Evolutionary conservation across 495 filamentous ascomycete species (phyloP), one percentile per base, ranked within the genome.

Genomic region (Podospora didyma): DNA sequence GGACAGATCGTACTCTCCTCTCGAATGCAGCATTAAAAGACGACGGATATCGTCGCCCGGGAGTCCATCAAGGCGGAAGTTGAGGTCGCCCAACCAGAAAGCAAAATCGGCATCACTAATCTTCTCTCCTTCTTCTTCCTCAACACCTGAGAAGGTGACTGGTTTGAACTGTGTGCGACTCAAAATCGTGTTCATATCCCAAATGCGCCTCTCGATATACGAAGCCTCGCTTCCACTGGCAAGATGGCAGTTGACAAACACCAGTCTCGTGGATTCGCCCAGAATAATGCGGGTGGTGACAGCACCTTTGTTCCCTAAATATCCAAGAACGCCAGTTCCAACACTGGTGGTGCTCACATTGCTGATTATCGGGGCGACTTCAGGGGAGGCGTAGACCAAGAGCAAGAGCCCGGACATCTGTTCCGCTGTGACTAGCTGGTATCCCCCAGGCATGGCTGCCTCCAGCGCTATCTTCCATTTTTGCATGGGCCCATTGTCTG

Each of bases 81-180:
- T 99, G 9, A 99, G 78, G 70, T 99, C 95, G 20, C 95, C 95
- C 68, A 96, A 91, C 90, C 92, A 97, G 62, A 97, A 96, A 1
- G 86, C 81, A 71, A 96, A 92, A 67, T 97, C 94, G 58, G 93
- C 91, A 46, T 91, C 86, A 1, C 90, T 92, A 57, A 99, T 86
- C n/a, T 72, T 75, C 58, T 96, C 90, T 11, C 73, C 74, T 1
- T 69, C 69, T 34, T 79, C 77, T 28, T 80, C 76, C 9, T 71
- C 75, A 10, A 85, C 76, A 10, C 81, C 78, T 3, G 79, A 77
- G 51, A 84, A 73, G 42, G 75, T 75, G 17, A 93, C 78, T 1
- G 89, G 83, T 5, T 86, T 80, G 65, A 97, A 97, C 54, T 78
- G 83, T 12, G 89, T 84, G 26, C 91, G 82, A 49, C 70, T 74